Base-by-base conservation (phyloP, 176 grass and related monocot genomes). In the Calamus simplicifolius region DNA sequence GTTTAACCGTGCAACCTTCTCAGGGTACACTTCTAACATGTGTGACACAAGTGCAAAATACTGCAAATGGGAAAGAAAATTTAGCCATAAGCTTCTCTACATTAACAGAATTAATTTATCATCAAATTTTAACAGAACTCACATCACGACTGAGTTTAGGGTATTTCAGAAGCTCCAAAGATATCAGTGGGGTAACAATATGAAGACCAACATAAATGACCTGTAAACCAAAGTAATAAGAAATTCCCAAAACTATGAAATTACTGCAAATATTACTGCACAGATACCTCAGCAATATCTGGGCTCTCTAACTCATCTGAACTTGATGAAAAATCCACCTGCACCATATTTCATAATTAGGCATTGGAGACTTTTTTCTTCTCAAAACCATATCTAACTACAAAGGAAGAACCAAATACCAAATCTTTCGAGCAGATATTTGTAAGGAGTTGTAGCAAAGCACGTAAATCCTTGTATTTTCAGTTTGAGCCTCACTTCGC, bases 351-450 rank as follows among this genome's bases (percentile, higher is more conserved):
- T 43, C 8, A 25, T 16, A 62, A 31, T 69, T 30, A 16, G 29
- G 38, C 3, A 43, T 53, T n/a, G 65, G 23, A 52, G 31, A 43
- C 8, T 10, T 13, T 43, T 43, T 43, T 43, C 5, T 43, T 43
- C 7, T 29, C 62, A 71, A 65, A 26, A 26, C 59, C 6, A 18
- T 8, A 13, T 71, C 12, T n/a, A 69, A 54, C 29, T 56, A 57
- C 4, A 75, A 43, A 38, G 31, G 30, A 29, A 61, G 2, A 23
- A 68, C 1, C 2, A 35, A 16, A 55, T 88, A 97, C 92, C 87
- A 91, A 75, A 82, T 97, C 92, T 60, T 97, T 97, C 51, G 92
- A 91, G 69, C 92, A 97, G 59, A 97, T 97, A 81, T 97, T 97
- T 78, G 67, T 88, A 15, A 97, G 73, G 77, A 97, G 92, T 18